Base-by-base conservation (phyloP, 352 stramenopile species). In the Globisporangium echinulatum region DNA sequence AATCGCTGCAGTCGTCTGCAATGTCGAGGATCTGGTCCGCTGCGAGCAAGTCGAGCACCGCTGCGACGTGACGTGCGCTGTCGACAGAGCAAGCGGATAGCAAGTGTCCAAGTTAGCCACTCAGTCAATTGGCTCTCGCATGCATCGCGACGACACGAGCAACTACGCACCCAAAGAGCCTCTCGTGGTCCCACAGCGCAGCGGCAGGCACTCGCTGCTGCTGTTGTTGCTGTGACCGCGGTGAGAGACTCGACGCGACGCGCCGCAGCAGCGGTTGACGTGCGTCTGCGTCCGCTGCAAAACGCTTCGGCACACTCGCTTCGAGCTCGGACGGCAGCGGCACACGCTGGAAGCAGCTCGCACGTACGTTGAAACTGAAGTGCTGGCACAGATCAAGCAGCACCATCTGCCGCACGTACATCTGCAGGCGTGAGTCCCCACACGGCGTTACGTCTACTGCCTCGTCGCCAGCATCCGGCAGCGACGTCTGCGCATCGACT, bases 381-480 rank as follows among this genome's bases (percentile, higher is more conserved):
- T 87, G 82, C 42, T 79, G 77, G 49, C 77, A 85, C 7, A 92
- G 52, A 62, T 92, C 79, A 4, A 70, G 74, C 8, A 79, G 68
- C 19, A 92, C 55, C 10, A 62, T 71, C 54, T 66, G 54, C 8
- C 73, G 67, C 14, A 85, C 69, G 53, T 90, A 81, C 5, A 71
- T 61, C 47, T 75, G 64, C 7, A 90, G 63, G 15, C 82, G 67
- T 33, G 79, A 76, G 25, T 33, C 25, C 25, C 2, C 25, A 33
- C 25, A 33, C 67, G 9, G 37, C 49, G n/a, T 59, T 2, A 58
- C 50, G 11, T 57, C 44, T 15, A 58, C 56, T 19, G 51, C 38
- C 17, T 77, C 67, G n/a, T 69, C 54, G 17, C 25, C 61, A 17
- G 61, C 11, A 5, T 19, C 58, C 11, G 63, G 25, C 10, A 59